Evolutionary conservation across 2,329 filamentous ascomycete species (phyloP).

Genomic region (Lasiodiplodia theobromae): DNA sequence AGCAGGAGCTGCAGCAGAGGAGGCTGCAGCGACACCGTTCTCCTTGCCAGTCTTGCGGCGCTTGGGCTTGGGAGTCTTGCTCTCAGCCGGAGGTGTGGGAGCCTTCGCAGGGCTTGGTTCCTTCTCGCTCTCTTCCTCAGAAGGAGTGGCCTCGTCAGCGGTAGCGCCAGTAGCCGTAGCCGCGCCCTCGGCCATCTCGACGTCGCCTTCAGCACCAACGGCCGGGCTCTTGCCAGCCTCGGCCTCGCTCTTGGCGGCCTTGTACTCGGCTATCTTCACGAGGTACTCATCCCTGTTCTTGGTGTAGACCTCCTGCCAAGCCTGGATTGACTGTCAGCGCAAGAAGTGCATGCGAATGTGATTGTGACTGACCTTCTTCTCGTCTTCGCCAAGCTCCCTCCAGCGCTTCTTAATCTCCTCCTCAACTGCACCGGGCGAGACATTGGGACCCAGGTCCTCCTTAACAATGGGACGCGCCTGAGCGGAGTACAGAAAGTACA

Average conservation of each 20-base stretch:
- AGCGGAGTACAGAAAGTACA: conserved; percentile 95
- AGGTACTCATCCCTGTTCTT: conserved; percentile 23
- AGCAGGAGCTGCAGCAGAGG: conserved; percentile 21
- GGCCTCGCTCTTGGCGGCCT: conserved; percentile 10
- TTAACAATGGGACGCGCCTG: conserved; percentile 84
- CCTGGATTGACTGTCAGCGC: conserved; percentile 7
- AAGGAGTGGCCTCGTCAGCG: neutral
- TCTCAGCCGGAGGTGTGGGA: conserved; percentile 23
- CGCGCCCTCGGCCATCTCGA: conserved; percentile 24
- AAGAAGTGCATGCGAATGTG: neutral
- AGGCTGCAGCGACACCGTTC: conserved; percentile 12
- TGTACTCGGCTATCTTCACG: conserved; percentile 25
- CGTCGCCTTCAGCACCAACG: neutral
- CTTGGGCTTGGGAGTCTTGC: conserved; percentile 30
- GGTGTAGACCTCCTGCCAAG: conserved; percentile 22
- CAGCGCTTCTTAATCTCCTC: conserved; percentile 87
- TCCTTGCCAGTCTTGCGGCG: conserved; percentile 30
- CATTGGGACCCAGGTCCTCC: conserved; percentile 60
- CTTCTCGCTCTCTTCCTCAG: conserved; percentile 25
- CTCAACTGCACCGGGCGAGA: conserved; percentile 69
- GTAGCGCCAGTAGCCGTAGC: conserved; percentile 5
- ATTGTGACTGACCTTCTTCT: conserved; percentile 68
- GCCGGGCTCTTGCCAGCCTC: conserved; percentile 3
- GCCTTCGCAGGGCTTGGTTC: conserved; percentile 27
- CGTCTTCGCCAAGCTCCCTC: conserved; percentile 75